These are phyloP conservation scores for Vinca minor DNA, from an alignment of 257 asterid genomes.

Conservation along the genomic window DNA sequence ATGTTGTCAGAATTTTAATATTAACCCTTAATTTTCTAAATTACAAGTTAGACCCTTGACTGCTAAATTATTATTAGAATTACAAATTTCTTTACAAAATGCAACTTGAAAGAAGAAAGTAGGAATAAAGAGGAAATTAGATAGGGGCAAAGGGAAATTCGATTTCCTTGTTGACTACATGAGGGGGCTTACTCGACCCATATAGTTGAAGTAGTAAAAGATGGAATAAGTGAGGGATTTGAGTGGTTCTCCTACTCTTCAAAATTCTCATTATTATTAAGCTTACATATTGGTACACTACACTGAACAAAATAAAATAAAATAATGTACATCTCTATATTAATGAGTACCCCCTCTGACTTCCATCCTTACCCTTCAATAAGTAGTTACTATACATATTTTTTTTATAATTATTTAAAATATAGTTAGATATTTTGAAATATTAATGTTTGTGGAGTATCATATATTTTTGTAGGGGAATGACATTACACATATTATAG, in stretches of 20 bases:
- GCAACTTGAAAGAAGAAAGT: too few species aligned
- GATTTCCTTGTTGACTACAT: too few species aligned
- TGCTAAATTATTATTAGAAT: too few species aligned
- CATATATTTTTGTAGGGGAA: too few species aligned
- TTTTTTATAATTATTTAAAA: background rate
- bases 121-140: too few species aligned
- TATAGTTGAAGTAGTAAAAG: slow-evolving; percentile 30
- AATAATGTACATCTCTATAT: slow-evolving; percentile 8
- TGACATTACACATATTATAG: too few species aligned
- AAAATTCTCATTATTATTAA: slow-evolving; percentile 29
- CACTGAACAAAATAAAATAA: slow-evolving; percentile 4
- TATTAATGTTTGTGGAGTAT: background rate
- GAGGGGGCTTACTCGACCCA: slow-evolving; percentile 21
- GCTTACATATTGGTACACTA: slow-evolving; percentile 22
- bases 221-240: slow-evolving; percentile 36
- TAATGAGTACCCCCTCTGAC: slow-evolving; percentile 13
- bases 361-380: background rate
- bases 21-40: too few species aligned
- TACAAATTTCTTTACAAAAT: too few species aligned
- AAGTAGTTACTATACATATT: background rate
- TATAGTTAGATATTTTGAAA: too few species aligned
- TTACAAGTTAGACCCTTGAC: too few species aligned
- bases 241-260: slow-evolving; percentile 36
- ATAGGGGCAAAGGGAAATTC: too few species aligned
- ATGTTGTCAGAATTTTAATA: too few species aligned